A percentile compares a stretch with the other conserved stretches of the same genome.
Conservation (phyloP, 306 rosid genomes). For the Calophaca sinica region DNA sequence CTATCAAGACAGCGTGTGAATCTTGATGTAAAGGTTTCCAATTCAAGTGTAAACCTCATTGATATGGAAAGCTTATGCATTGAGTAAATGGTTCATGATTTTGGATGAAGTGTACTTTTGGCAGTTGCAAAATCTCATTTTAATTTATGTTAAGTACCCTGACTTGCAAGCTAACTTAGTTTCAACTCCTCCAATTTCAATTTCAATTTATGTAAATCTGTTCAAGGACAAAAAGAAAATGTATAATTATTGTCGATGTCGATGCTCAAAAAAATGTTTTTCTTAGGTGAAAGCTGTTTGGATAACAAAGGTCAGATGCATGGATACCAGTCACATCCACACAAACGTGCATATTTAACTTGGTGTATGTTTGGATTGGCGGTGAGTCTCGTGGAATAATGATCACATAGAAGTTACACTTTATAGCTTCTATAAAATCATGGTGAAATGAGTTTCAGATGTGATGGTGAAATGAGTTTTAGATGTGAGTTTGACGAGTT, state of each 20-base stretch:
- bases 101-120: slow-evolving; percentile 23
- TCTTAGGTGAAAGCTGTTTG: too few species aligned
- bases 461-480: too few species aligned
- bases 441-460: too few species aligned
- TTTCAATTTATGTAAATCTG: slow-evolving; percentile 17
- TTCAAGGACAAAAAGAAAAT: slow-evolving; percentile 14
- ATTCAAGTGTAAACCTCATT: slow-evolving; percentile 16
- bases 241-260: background rate
- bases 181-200: slow-evolving; percentile 8
- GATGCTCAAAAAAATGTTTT: background rate
- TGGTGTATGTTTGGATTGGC: too few species aligned
- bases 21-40: slow-evolving; percentile 36
- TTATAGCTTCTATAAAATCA: too few species aligned
- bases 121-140: slow-evolving; percentile 39
- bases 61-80: slow-evolving; percentile 18
- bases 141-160: background rate
- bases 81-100: slow-evolving; percentile 26
- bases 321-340: too few species aligned
- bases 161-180: background rate
- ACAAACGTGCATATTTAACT: too few species aligned
- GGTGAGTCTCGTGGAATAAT: too few species aligned
- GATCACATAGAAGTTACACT: too few species aligned
- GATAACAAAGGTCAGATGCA: too few species aligned
- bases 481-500: too few species aligned
- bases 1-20: slow-evolving; percentile 29